Percentiles rank a stretch among this genome's conserved stretches.
Conservation (phyloP, 768 basidiomycete species). For the Leccinum boreale region DNA sequence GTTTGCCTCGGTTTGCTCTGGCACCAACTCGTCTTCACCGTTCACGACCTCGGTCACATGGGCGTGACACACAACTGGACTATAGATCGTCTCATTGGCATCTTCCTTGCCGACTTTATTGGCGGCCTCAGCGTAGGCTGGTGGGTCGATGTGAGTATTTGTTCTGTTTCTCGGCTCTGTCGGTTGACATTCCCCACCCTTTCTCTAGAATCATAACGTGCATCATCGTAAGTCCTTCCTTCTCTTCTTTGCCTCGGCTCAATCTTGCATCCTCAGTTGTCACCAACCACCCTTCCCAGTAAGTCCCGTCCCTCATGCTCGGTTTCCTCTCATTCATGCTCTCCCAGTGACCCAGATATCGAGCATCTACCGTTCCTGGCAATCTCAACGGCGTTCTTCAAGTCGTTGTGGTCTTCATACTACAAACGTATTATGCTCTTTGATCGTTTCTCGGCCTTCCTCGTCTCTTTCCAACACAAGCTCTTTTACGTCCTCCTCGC, state of each 20-base stretch:
- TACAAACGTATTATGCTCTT: conserved; percentile 85
- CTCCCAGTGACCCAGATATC: conserved; percentile 73
- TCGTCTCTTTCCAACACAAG: conserved; percentile 82
- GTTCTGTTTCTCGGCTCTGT: not conserved
- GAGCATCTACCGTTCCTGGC: conserved; percentile 93
- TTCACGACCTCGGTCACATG: conserved; percentile 93
- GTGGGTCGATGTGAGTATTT: conserved; percentile 90
- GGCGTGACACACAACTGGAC: conserved; percentile 89
- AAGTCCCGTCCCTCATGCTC: conserved; percentile 27
- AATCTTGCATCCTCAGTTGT: conserved; percentile 56
- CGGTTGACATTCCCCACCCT: conserved; percentile 2
- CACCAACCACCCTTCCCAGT: conserved; percentile 97
- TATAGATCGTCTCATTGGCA: conserved; percentile 75
- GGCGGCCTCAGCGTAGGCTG: conserved; percentile 95
- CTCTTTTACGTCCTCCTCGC: conserved; percentile 90
- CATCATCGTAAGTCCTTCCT: conserved; percentile 75
- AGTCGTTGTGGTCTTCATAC: conserved; percentile 88
- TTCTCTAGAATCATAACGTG: conserved; percentile 81
- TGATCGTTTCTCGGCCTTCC: conserved; percentile 59
- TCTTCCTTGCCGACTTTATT: conserved; percentile 76
- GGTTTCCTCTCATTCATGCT: conserved; percentile 6
- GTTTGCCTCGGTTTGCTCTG: conserved; percentile 83
- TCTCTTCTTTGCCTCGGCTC: not conserved
- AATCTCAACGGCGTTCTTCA: conserved; percentile 83
- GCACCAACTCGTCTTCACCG: conserved; percentile 93